Base-by-base conservation (phyloP, 1,284 basidiomycete species). In the Ustilago loliicola region DNA sequence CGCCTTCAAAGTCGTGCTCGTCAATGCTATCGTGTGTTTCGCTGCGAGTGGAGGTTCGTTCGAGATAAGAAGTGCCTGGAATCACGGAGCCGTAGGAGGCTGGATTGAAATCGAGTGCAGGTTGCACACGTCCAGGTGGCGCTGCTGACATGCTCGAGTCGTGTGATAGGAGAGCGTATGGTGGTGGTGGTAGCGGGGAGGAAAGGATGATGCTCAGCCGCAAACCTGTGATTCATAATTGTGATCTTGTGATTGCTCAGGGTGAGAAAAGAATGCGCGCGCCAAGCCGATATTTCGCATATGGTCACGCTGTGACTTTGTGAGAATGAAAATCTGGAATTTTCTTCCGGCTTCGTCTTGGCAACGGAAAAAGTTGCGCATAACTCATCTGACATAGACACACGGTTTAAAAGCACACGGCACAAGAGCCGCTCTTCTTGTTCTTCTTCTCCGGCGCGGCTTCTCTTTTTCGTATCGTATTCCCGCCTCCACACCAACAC, bases 81-180 rank as follows among this genome's bases (percentile, higher is more conserved):
- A 71, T 30, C 25, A 75, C 63, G 34, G 72, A 70, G 27, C 72
- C 72, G 34, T 75, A 75, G 21, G 72, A 70, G 6, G 67, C 64
- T 2, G 72, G 72, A 21, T 75, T 66, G 57, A 75, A 75, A 53
- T 61, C 64, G 11, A 48, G 15, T 3, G 53, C 56, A 7, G 72
- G 64, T 34, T 75, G 72, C 23, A 75, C 64, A 38, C 72, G 50
- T 30, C 72, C 72, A 21, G 67, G 64, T 45, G 72, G 72, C 25
- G 72, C 72, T 47, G 67, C 72, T 25, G 72, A 69, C 66, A 69
- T 74, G 32, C n/a, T 67, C 34, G 19, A 32, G 29, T 47, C 29
- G 27, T 53, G 2, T n/a, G 23, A n/a, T 11, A 32, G 15, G 15
- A 17, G 30, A 6, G n/a, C n/a, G n/a, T n/a, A n/a, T n/a, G 25